Conservation (phyloP, 2,329 filamentous ascomycete species). For the Colletotrichum truncatum region DNA sequence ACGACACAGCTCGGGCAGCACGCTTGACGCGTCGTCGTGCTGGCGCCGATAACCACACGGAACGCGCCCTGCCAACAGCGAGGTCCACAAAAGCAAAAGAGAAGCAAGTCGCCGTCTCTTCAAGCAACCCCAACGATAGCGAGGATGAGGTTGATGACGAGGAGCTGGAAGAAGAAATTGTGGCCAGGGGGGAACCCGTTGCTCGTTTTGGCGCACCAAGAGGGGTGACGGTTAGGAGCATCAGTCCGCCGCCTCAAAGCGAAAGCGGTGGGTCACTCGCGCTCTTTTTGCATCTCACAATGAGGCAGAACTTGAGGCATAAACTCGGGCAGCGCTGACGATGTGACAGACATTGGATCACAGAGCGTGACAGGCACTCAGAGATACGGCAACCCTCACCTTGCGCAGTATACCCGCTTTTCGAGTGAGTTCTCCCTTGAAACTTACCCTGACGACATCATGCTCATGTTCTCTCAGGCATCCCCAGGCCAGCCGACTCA, state of each 20-base stretch:
- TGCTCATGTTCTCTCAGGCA: constrained; percentile 5
- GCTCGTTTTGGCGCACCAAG: constrained; percentile 15
- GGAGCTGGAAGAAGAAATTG: background rate
- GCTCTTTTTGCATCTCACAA: background rate
- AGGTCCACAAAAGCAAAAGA: background rate
- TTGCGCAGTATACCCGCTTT: constrained; percentile 1
- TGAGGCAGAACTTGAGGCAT: background rate
- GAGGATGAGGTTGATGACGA: background rate
- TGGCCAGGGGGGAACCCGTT: background rate
- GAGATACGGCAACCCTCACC: background rate
- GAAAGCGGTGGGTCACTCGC: constrained; percentile 19
- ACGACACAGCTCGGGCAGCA: background rate
- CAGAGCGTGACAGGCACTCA: constrained; percentile 1
- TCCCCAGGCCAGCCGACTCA: background rate
- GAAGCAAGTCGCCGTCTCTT: background rate
- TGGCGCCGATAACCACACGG: background rate
- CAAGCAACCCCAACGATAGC: background rate
- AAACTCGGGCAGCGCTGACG: background rate
- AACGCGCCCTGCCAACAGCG: background rate
- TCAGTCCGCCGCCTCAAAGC: constrained; percentile 18
- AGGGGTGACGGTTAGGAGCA: background rate
- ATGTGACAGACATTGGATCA: constrained; percentile 10
- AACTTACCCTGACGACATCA: background rate
- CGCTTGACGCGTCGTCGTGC: constrained; percentile 11
- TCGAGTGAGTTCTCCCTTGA: constrained; percentile 11